Percentiles rank a stretch among this genome's conserved stretches.
These are phyloP conservation scores for Liriodendron chinense DNA, from an alignment of 164 flowering plant genomes.

Conservation along the genomic window DNA sequence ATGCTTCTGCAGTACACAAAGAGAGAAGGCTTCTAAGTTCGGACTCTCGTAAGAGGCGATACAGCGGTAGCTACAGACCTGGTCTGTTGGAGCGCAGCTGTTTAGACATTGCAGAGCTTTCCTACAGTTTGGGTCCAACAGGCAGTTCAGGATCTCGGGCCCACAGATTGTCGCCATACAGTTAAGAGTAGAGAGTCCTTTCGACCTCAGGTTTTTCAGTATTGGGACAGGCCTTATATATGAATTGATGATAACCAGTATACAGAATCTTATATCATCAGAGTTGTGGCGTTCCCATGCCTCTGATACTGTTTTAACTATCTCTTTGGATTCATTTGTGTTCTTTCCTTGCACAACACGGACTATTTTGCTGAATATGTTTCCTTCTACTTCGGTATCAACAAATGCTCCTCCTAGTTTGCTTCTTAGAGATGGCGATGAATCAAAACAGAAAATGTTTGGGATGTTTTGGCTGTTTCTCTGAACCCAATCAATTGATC, in stretches of 20 bases:
- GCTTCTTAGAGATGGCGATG: conserved; percentile 54
- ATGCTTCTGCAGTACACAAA: conserved; percentile 83
- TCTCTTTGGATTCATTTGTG: conserved; percentile 41
- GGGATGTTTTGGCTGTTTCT: conserved; percentile 35
- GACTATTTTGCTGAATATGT: conserved; percentile 33
- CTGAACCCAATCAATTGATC: conserved; percentile 61
- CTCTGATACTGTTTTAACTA: conserved; percentile 56
- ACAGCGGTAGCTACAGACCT: conserved; percentile 87
- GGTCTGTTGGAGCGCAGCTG: conserved; percentile 86
- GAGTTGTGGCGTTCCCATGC: conserved; percentile 86
- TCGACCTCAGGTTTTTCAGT: conserved; percentile 72
- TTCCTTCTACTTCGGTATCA: conserved; percentile 26
- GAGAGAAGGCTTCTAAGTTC: conserved; percentile 76
- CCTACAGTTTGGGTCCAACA: conserved; percentile 79
- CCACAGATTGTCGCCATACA: conserved; percentile 92
- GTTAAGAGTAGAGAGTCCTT: conserved; percentile 76
- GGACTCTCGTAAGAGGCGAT: conserved; percentile 94
- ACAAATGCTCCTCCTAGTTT: conserved; percentile 64
- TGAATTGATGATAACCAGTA: conserved; percentile 76
- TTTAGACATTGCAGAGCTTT: conserved; percentile 93
- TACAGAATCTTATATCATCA: conserved; percentile 88
- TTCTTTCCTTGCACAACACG: conserved; percentile 25
- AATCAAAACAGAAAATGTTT: conserved; percentile 72
- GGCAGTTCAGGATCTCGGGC: conserved; percentile 68
- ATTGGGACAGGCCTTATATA: conserved; percentile 74